phyloP scores from a whole-genome alignment of 2,329 filamentous ascomycete genomes.

The Leptographium wingfieldii region DNA sequence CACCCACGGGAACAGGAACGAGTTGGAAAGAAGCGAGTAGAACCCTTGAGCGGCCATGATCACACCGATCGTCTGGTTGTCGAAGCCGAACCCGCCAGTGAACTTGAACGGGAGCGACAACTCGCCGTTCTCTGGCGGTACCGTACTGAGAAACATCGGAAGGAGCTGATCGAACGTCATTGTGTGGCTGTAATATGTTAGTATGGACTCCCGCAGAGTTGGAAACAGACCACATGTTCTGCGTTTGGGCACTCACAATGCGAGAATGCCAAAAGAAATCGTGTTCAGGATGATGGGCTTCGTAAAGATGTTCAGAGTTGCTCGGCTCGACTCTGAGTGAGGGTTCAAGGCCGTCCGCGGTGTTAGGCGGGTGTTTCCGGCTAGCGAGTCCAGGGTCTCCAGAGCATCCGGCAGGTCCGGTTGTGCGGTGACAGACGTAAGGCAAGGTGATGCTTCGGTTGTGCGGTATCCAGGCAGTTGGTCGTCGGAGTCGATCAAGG shows the following conservation, averaged over 20 bases:
- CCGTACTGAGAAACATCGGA: conserved; percentile 77
- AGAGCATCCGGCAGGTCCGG: conserved; percentile 21
- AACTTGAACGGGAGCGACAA: conserved; percentile 73
- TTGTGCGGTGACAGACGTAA: conserved; percentile 9
- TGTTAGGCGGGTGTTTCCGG: conserved; percentile 20
- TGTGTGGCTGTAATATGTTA: conserved; percentile 54
- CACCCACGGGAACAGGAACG: conserved; percentile 71
- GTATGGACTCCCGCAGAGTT: background rate
- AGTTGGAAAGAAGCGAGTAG: conserved; percentile 78
- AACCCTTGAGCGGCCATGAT: conserved; percentile 81
- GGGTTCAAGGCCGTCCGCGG: conserved; percentile 8
- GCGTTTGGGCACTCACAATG: conserved; percentile 58
- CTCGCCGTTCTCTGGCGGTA: conserved; percentile 32
- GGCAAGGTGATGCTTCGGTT: conserved; percentile 26
- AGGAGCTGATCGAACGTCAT: conserved; percentile 94
- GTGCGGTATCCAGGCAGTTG: conserved; percentile 57
- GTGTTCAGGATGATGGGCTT: conserved; percentile 78
- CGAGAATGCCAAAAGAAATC: conserved; percentile 78
- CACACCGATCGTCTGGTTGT: conserved; percentile 72
- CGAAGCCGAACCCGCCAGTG: conserved; percentile 70
- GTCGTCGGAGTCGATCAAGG: conserved; percentile 49
- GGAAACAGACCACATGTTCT: no score
- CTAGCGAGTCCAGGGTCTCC: conserved; percentile 13
- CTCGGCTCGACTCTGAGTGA: conserved; percentile 6
- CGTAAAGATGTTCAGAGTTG: conserved; percentile 53